Conservation (phyloP, 2,329 filamentous ascomycete species). For the Beauveria australis region DNA sequence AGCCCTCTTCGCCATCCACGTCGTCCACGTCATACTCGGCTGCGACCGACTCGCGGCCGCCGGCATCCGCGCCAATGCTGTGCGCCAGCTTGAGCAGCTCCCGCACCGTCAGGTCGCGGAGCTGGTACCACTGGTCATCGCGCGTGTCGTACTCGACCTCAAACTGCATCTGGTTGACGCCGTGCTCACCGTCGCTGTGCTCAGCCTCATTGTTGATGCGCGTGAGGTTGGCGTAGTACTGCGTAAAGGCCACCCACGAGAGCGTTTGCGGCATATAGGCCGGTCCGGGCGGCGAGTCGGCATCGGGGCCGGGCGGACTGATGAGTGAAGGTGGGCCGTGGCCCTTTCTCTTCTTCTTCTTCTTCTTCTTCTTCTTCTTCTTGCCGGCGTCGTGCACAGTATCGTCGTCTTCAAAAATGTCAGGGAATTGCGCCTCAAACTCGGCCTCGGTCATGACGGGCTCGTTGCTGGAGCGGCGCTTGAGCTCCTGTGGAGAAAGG, state of each 20-base stretch:
- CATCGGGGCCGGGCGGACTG: conserved; percentile 64
- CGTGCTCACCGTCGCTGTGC: conserved; percentile 30
- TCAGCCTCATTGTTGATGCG: conserved; percentile 62
- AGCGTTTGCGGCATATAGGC: conserved; percentile 83
- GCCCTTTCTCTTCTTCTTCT: conserved; percentile 38
- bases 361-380: conserved; percentile 38
- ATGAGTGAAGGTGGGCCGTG: conserved; percentile 52
- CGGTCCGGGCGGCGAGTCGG: conserved; percentile 68
- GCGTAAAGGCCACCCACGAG: conserved; percentile 70
- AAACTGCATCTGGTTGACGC: conserved; percentile 59
- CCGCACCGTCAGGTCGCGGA: conserved; percentile 76
- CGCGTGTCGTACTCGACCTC: conserved; percentile 83
- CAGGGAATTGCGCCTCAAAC: conserved; percentile 29
- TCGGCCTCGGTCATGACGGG: conserved; percentile 12
- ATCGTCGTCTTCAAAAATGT: conserved; percentile 18
- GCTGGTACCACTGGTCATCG: conserved; percentile 63
- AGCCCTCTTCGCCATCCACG: not conserved
- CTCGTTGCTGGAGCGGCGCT: conserved; percentile 20
- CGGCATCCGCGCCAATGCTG: conserved; percentile 32
- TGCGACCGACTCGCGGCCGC: not conserved
- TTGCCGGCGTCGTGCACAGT: conserved; percentile 26
- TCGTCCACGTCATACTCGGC: not conserved
- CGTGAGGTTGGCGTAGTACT: conserved; percentile 94
- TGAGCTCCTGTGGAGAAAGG: conserved; percentile 19
- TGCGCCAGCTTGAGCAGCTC: conserved; percentile 74